Conservation (phyloP, 2,329 filamentous ascomycete genomes). For the Apiospora pterosperma region DNA sequence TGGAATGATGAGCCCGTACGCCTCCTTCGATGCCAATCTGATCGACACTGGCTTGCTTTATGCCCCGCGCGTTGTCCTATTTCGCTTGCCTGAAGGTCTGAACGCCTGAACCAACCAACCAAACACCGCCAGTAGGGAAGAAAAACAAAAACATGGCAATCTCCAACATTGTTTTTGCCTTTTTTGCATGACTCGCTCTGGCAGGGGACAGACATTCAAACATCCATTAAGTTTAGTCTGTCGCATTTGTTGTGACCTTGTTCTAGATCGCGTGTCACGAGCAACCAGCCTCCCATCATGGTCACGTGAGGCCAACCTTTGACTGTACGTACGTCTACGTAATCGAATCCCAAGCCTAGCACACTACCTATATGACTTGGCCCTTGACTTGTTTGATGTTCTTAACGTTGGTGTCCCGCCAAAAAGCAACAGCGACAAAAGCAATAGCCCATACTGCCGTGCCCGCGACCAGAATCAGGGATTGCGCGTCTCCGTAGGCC, state of each 20-base stretch:
- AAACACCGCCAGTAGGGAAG: background rate
- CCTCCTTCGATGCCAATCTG: background rate
- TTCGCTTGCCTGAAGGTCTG: background rate
- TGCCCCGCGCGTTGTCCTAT: background rate
- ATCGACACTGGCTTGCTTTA: background rate
- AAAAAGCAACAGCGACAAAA: background rate
- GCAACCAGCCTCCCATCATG: too few relatives aligned
- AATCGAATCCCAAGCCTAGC: too few relatives aligned
- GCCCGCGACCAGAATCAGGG: background rate
- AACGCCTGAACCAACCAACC: background rate
- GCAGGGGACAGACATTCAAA: background rate
- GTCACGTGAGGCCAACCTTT: background rate
- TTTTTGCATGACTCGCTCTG: background rate
- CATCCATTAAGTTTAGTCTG: background rate
- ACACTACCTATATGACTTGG: slow-evolving; percentile 4
- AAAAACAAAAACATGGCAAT: background rate
- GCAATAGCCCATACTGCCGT: background rate
- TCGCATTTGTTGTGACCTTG: background rate
- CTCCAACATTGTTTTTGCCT: background rate
- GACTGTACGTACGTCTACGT: too few relatives aligned
- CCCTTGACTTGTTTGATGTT: slow-evolving; percentile 9
- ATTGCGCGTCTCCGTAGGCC: background rate
- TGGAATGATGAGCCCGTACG: too few relatives aligned
- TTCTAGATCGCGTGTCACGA: background rate
- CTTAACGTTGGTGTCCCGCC: slow-evolving; percentile 8